Evolutionary conservation across 352 stramenopile genomes (phyloP), one percentile per base, ranked within the genome.

Genomic region (Globisporangium rhizosaccharum): DNA sequence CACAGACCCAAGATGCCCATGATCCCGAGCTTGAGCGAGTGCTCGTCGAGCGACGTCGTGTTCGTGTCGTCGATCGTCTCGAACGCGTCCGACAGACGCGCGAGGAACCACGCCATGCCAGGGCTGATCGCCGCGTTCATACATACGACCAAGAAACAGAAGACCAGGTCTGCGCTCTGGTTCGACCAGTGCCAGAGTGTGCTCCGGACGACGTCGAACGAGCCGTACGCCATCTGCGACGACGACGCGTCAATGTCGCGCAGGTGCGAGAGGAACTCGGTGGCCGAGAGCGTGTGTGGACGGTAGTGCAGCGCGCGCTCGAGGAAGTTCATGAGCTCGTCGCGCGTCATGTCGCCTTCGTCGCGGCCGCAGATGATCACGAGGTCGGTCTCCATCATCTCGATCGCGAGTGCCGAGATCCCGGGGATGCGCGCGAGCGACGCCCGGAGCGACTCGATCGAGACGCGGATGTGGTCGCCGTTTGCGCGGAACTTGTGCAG

Each of bases 351-450:
- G 64, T 95, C 83, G 26, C 86, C 86, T 48, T 88, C 80, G 59
- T 92, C 82, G 18, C 86, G 83, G 17, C 86, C 86, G 52, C 83
- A 94, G 49, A 95, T 92, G 59, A 95, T 94, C 20, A 92, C 68
- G 36, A 95, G 67, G 50, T 95, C 86, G 8, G 82, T 94, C 72
- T 95, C 86, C 83, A 95, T 93, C 80, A 91, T 90, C 70, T 95
- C 86, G 39, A 95, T 90, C 14, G 85, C 65, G 20, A 92, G 70
- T 59, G 82, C 86, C 42, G 83, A 78, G 59, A 95, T 92, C 39
- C 80, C 82, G 0, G 86, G 86, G 56, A 95, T 94, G 18, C 86
- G 82, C 12, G 81, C 76, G 0, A 95, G 65, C 39, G 86, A 93
- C 14, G 80, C 75, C 10, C 84, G 76, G 14, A 95, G 66, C 51